These are phyloP conservation scores for Kalmusia sp. DNA, from an alignment of 2,329 filamentous ascomycete genomes.

Conservation along the genomic window DNA sequence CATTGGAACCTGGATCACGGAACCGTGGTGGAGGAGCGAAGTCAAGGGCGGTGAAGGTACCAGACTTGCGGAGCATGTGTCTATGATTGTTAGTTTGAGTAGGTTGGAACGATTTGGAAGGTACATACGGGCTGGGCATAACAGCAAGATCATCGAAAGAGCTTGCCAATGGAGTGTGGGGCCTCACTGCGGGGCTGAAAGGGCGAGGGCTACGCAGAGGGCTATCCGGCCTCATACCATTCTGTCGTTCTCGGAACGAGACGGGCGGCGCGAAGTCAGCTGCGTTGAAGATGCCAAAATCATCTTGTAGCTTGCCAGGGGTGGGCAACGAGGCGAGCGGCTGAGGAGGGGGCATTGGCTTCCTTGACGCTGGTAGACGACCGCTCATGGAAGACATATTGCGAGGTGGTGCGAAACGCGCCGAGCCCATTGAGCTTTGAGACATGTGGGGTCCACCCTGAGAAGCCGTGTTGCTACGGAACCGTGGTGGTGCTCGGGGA, in stretches of 20 bases:
- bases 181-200: conserved; percentile 76
- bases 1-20: conserved; percentile 52
- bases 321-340: conserved; percentile 81
- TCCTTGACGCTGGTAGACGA: conserved; percentile 53
- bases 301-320: conserved; percentile 83
- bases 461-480: conserved; percentile 44
- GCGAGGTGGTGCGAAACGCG: conserved; percentile 40
- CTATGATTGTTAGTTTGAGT: conserved; percentile 51
- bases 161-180: conserved; percentile 79
- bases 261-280: conserved; percentile 86
- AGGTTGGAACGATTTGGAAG: neutral
- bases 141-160: conserved; percentile 85
- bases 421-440: conserved; percentile 57
- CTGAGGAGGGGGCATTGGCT: conserved; percentile 73
- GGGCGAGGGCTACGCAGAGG: conserved; percentile 66
- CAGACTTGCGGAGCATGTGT: conserved; percentile 76
- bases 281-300: conserved; percentile 71
- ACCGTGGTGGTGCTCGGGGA: conserved; percentile 70
- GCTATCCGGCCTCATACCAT: conserved; percentile 69
- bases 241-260: conserved; percentile 66
- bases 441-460: conserved; percentile 53
- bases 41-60: conserved; percentile 79
- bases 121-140: conserved; percentile 89
- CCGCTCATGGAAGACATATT: conserved; percentile 53
- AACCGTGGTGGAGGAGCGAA: conserved; percentile 82